These are phyloP conservation scores for Effrenium voratum DNA, from an alignment of 73 alveolate genomes.

Conservation along the genomic window DNA sequence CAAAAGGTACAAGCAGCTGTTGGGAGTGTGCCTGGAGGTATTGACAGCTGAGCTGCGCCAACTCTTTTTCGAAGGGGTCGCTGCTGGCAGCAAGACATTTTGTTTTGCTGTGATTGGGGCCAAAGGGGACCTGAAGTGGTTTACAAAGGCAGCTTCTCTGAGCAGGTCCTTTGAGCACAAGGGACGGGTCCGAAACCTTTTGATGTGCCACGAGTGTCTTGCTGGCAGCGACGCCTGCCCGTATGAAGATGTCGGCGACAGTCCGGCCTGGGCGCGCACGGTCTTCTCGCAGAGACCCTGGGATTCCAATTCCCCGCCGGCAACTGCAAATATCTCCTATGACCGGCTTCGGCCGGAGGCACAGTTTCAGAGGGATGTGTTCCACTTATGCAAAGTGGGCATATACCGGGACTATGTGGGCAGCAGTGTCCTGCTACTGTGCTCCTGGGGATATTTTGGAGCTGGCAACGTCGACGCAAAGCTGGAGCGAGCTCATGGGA, in stretches of 20 bases:
- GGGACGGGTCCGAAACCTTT: not conserved
- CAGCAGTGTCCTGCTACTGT: not conserved
- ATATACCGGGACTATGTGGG: not conserved
- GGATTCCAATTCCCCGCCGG: no score
- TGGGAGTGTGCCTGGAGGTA: not conserved
- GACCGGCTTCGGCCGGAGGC: not conserved
- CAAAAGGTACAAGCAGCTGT: not conserved
- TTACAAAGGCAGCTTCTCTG: not conserved
- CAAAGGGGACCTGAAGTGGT: conserved; percentile 40
- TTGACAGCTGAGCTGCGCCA: not conserved
- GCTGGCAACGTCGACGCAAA: not conserved
- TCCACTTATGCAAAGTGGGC: not conserved
- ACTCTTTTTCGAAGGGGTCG: conserved; percentile 10
- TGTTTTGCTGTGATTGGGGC: not conserved
- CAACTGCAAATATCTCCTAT: not conserved
- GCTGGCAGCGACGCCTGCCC: not conserved
- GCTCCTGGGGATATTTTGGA: not conserved
- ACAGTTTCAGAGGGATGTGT: not conserved
- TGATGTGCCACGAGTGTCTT: conserved; percentile 12
- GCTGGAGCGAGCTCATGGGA: not conserved
- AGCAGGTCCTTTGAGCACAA: not conserved
- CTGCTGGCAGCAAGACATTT: not conserved
- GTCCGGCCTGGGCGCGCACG: not conserved
- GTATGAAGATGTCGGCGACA: not conserved
- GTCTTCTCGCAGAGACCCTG: not conserved